A percentile compares a stretch with the other conserved stretches of the same genome.
Evolutionary conservation across 73 alveolate genomes (phyloP).

Genomic region (Tetrahymena elliotti): DNA sequence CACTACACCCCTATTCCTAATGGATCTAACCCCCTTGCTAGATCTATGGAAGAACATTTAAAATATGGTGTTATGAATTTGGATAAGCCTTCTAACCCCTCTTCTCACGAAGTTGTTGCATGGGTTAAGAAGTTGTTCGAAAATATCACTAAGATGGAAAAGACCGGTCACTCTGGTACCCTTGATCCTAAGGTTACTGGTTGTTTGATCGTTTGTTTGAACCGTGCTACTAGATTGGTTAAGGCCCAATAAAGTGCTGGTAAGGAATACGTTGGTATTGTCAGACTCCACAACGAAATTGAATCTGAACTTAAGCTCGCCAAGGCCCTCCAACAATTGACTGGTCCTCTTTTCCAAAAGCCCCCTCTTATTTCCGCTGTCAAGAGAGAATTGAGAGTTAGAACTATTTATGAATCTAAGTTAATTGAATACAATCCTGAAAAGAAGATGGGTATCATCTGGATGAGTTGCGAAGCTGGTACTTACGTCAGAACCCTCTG

Average conservation of each 20-base stretch:
- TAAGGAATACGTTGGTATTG: constrained; percentile 96
- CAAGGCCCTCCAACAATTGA: constrained; percentile 83
- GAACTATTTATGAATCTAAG: constrained; percentile 95
- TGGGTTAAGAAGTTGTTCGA: constrained; percentile 81
- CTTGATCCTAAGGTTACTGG: constrained; percentile 99
- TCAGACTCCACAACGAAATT: constrained; percentile 48
- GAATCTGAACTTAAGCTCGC: constrained; percentile 44
- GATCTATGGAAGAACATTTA: constrained; percentile 93
- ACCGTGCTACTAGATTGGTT: constrained; percentile 98
- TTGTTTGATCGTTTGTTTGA: constrained; percentile 96
- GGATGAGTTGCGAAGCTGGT: constrained; percentile 98
- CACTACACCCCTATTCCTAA: constrained; percentile 98
- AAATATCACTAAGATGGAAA: constrained; percentile 95
- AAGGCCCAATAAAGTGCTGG: constrained; percentile 92
- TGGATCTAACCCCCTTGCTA: constrained; percentile 93
- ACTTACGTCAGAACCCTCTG: constrained; percentile 98
- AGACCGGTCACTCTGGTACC: constrained; percentile 99
- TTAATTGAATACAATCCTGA: constrained; percentile 93
- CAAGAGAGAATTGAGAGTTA: constrained; percentile 97
- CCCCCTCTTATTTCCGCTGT: constrained; percentile 99
- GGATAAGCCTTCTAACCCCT: constrained; percentile 98
- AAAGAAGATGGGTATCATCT: constrained; percentile 88
- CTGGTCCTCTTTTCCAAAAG: constrained; percentile 93
- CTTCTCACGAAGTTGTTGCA: constrained; percentile 98
- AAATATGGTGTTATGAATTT: constrained; percentile 98